These are phyloP conservation scores for Emmonsiellopsis sp. DNA, from an alignment of 2,329 filamentous ascomycete species.

Conservation along the genomic window DNA sequence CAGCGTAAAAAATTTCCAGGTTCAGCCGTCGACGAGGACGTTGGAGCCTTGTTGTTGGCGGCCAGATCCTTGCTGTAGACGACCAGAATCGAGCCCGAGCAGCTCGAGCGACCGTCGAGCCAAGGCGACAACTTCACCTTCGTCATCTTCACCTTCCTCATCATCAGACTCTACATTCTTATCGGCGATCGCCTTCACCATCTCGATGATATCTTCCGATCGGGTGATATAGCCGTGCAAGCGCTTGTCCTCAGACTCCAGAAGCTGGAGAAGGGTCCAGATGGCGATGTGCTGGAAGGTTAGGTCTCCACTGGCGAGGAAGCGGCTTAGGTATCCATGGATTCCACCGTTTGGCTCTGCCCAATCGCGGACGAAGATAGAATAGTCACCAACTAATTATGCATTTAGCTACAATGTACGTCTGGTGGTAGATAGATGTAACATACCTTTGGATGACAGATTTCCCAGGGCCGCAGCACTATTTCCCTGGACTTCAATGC, in stretches of 20 bases:
- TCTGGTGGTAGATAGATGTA: background rate
- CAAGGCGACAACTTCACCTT: conserved; percentile 80
- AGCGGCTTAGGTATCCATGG: conserved; percentile 86
- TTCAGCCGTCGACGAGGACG: conserved; percentile 66
- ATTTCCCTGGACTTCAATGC: conserved; percentile 97
- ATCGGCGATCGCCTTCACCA: conserved; percentile 86
- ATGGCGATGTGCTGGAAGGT: conserved; percentile 99
- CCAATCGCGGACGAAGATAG: conserved; percentile 93
- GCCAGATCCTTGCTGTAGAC: no score
- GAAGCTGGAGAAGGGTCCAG: conserved; percentile 90
- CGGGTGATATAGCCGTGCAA: conserved; percentile 83
- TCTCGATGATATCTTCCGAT: conserved; percentile 81
- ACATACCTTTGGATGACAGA: conserved; percentile 85
- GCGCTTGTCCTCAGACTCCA: conserved; percentile 87
- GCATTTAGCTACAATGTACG: conserved; percentile 19
- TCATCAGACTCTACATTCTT: conserved; percentile 81
- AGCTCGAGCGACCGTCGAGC: conserved; percentile 85
- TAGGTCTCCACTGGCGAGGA: conserved; percentile 86
- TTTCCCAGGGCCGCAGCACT: conserved; percentile 94
- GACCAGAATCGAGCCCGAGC: conserved; percentile 51
- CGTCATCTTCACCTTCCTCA: conserved; percentile 81
- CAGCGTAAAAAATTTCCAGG: no score
- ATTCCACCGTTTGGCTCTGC: conserved; percentile 85
- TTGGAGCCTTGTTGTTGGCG: no score
- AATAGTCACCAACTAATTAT: conserved; percentile 77